A percentile compares a stretch with the other conserved stretches of the same genome.
Evolutionary conservation across 768 basidiomycete genomes (phyloP).

Genomic region (Myochromella boudieri): DNA sequence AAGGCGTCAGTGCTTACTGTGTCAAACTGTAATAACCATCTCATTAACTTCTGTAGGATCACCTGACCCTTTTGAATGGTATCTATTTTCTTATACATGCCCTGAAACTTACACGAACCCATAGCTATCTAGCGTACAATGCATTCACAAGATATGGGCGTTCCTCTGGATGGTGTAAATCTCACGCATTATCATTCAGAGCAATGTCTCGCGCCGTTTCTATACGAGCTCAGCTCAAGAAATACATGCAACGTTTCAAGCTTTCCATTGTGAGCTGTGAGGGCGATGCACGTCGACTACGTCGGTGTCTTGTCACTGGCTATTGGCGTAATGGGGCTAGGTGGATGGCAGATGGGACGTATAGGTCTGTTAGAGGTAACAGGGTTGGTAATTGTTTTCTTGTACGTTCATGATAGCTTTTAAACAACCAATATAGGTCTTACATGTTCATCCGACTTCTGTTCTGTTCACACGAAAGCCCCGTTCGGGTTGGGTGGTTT

Average conservation of each 20-base stretch:
- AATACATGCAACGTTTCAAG: conserved; percentile 90
- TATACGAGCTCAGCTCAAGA: conserved; percentile 91
- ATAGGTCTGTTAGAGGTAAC: conserved; percentile 83
- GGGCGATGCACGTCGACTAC: conserved; percentile 78
- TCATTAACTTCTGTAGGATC: conserved; percentile 63
- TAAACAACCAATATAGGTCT: conserved; percentile 43
- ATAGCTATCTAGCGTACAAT: conserved; percentile 70
- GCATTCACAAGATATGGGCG: conserved; percentile 83
- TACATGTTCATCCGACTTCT: conserved; percentile 92
- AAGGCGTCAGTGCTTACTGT: conserved; percentile 67
- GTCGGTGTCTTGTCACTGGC: conserved; percentile 88
- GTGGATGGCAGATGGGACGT: conserved; percentile 92
- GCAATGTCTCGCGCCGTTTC: conserved; percentile 93
- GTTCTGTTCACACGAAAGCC: conserved; percentile 93
- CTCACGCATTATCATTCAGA: conserved; percentile 89
- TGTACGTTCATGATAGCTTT: neutral
- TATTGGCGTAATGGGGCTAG: conserved; percentile 94
- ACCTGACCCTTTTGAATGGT: conserved; percentile 93
- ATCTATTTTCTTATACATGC: conserved; percentile 10
- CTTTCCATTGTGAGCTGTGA: conserved; percentile 84
- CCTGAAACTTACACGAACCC: conserved; percentile 1
- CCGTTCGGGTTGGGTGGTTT: conserved; percentile 89
- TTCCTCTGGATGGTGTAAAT: conserved; percentile 91
- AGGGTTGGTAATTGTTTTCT: conserved; percentile 47
- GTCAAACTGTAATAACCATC: conserved; percentile 5